Conservation (phyloP, 257 asterid genomes). For the Jacaranda copaia region DNA sequence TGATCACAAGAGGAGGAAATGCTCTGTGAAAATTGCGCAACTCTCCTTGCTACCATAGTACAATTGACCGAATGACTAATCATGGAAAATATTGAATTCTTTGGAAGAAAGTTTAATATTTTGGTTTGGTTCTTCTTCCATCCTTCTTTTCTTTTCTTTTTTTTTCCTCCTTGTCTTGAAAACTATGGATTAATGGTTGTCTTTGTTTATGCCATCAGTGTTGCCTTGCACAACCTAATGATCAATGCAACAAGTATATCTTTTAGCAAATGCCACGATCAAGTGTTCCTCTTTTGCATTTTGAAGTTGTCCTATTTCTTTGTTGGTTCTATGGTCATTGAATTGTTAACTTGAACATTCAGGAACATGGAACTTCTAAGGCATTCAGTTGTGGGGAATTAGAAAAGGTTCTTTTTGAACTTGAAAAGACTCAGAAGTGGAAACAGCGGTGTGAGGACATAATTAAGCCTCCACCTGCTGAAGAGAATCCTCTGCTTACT, state of each 20-base stretch:
- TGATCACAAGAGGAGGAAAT: background rate
- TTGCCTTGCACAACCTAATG: constrained; percentile 5
- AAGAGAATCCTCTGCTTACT: constrained; percentile 46
- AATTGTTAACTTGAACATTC: constrained; percentile 42
- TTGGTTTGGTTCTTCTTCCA: background rate
- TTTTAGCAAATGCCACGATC: constrained; percentile 12
- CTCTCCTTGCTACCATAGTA: background rate
- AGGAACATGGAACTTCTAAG: constrained; percentile 73
- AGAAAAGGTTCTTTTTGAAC: constrained; percentile 67
- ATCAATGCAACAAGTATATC: background rate
- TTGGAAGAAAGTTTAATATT: background rate
- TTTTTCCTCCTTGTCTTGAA: constrained; percentile 1
- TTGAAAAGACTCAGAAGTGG: constrained; percentile 70
- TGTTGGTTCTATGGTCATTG: constrained; percentile 24
- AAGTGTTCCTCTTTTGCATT: constrained; percentile 28
- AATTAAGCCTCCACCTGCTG: constrained; percentile 54
- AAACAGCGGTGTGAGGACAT: constrained; percentile 56
- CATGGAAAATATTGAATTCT: background rate
- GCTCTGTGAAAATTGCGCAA: background rate
- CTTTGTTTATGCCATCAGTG: constrained; percentile 16
- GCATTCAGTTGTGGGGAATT: constrained; percentile 82
- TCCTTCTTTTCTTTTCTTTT: background rate
- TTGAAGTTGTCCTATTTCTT: constrained; percentile 13
- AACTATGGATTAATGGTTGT: background rate
- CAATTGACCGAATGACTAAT: constrained; percentile 8